phyloP scores from a whole-genome alignment of 352 stramenopile species.

The Globisporangium spinosum region DNA sequence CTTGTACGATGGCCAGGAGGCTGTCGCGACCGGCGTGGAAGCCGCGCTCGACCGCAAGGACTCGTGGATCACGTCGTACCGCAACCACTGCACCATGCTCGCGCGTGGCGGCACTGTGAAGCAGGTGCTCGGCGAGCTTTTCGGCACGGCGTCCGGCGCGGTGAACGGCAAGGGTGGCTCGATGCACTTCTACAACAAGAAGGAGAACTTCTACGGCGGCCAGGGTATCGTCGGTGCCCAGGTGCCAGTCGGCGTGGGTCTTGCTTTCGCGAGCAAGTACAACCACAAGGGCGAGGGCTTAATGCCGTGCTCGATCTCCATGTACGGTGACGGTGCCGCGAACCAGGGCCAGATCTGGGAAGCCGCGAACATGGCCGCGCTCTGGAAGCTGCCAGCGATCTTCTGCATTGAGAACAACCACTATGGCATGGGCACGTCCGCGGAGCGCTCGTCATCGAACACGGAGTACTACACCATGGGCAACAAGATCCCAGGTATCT shows the following conservation, averaged over 20 bases:
- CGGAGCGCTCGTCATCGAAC: conserved; percentile 95
- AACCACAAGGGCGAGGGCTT: conserved; percentile 88
- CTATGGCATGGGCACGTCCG: conserved; percentile 99
- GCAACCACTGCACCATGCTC: conserved; percentile 98
- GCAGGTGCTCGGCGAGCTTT: conserved; percentile 94
- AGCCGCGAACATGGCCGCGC: conserved; percentile 95
- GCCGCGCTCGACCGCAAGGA: conserved; percentile 93
- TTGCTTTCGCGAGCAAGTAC: conserved; percentile 99
- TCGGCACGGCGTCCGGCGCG: conserved; percentile 90
- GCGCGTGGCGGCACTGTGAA: conserved; percentile 92
- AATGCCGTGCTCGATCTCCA: conserved; percentile 94
- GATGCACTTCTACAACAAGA: conserved; percentile 99
- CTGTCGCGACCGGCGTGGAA: conserved; percentile 97
- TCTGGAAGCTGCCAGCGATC: conserved; percentile 99
- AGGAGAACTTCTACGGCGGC: conserved; percentile 98
- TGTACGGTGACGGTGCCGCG: conserved; percentile 98
- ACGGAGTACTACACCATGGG: conserved; percentile 99
- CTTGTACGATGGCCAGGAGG: conserved; percentile 99
- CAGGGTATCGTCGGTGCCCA: conserved; percentile 98
- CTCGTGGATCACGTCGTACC: conserved; percentile 99
- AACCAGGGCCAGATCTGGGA: conserved; percentile 99
- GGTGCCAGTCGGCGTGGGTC: conserved; percentile 96
- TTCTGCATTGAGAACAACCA: conserved; percentile 99
- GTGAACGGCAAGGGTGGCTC: conserved; percentile 96
- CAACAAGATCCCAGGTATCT: conserved; percentile 99